Percentiles rank a stretch among this genome's conserved stretches.
These are phyloP conservation scores for Liriodendron chinense DNA, from an alignment of 164 flowering plant species.

Conservation along the genomic window DNA sequence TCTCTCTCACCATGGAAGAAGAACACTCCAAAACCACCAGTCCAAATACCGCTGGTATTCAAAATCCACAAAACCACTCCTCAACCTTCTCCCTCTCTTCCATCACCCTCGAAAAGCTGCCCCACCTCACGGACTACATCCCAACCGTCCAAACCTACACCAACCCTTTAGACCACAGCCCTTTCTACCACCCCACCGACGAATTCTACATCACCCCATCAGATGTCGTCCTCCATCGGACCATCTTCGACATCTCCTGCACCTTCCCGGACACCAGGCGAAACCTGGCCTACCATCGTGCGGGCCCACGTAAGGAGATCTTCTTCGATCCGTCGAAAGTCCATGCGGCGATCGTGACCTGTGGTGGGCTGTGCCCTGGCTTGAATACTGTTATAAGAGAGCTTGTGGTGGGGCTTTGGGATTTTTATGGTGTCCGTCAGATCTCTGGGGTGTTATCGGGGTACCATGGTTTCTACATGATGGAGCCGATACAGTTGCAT, in stretches of 20 bases:
- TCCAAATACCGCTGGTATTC: background rate
- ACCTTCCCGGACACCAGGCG: background rate
- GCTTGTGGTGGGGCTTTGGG: slow-evolving; percentile 76
- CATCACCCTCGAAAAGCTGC: slow-evolving; percentile 27
- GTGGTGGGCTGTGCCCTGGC: slow-evolving; percentile 89
- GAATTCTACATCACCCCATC: slow-evolving; percentile 28
- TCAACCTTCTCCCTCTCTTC: slow-evolving; percentile 10
- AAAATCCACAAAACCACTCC: slow-evolving; percentile 1
- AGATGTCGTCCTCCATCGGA: slow-evolving; percentile 24
- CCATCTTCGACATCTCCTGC: slow-evolving; percentile 24
- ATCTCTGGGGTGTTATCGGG: slow-evolving; percentile 67
- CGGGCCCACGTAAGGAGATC: slow-evolving; percentile 66
- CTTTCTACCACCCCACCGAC: slow-evolving; percentile 45
- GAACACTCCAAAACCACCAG: background rate
- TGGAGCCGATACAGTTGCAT: slow-evolving; percentile 38
- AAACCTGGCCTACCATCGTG: slow-evolving; percentile 53
- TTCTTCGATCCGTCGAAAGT: slow-evolving; percentile 40
- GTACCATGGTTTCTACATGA: slow-evolving; percentile 70
- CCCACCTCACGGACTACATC: slow-evolving; percentile 53
- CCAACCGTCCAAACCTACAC: slow-evolving; percentile 34
- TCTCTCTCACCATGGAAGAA: too few relatives aligned
- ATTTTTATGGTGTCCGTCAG: slow-evolving; percentile 60
- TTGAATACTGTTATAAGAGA: slow-evolving; percentile 82
- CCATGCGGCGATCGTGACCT: slow-evolving; percentile 70
- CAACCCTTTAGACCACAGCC: slow-evolving; percentile 52